Base-by-base conservation (phyloP, 1,139 yeast species). In the Spencermartinsiella ligniputridi region DNA sequence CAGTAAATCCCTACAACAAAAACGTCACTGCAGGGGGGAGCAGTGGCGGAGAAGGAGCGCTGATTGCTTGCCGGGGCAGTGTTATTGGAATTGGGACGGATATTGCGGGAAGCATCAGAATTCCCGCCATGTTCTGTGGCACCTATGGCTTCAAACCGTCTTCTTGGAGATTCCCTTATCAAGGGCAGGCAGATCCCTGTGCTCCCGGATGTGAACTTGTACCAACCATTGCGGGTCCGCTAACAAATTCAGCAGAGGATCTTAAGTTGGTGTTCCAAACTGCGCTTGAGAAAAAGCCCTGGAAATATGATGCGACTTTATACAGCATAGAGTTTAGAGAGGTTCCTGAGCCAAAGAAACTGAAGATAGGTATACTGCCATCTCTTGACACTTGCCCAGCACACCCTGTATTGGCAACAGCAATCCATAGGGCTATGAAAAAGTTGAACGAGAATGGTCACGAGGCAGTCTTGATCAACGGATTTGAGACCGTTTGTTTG, bases 61-160 rank as follows among this genome's bases (percentile, higher is more conserved):
- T 80, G 52, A 22, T 46, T 11, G 50, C 48, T 4, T 34, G 45
- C 19, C 78, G 80, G 36, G 78, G 75, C 1, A 76, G 85, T 24
- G 72, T 77, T 2, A 51, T 82, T 35, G 90, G 90, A 37, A 71
- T 83, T 47, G 90, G 90, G 19, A 75, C 84, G 33, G 92, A 83
- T 63, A 82, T 83, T 54, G 92, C 92, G 50, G 94, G 92, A 1
- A 79, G 86, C 1, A 79, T 83, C 50, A 74, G 92, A 60, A 80
- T 75, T 5, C 94, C 92, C 2, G 84, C 89, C 29, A 88, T 87
- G 0, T 82, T 71, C 57, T 73, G 80, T 37, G 88, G 88, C 19
- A 63, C 75, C 48, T 76, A 70, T 60, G 90, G 88, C 16, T 68
- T 83, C 52, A 78, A 86, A 65, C 89, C 90, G 37, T 71, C 87